Evolutionary conservation across 441 rosid genomes (phyloP), one percentile per base, ranked within the genome.

Genomic region (Croton laevigatus): DNA sequence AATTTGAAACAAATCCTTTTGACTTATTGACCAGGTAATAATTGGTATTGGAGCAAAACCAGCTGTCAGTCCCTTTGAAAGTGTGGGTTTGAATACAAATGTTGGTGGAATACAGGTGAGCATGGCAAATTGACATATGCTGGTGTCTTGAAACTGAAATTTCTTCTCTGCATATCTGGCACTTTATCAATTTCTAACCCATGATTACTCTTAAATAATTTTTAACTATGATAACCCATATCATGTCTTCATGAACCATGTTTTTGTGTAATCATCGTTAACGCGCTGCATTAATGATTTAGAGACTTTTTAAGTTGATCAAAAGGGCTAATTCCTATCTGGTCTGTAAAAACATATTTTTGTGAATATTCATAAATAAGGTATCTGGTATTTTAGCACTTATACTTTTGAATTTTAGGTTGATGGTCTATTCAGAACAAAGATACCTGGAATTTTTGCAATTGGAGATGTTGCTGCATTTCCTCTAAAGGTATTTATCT

Each of bases 381-480:
- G 17, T 59, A 14, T 44, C 66, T 11, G 9, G 17, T 59, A 14
- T 44, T 55, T 45, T 7, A 59, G 59, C 19, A 5, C 19, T 17
- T 64, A 27, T 23, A 52, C 34, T 59, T 71, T 63, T 73, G 66
- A 71, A 79, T 76, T 69, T 60, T 80, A 90, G 97, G 97, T 91
- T 34, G 97, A 94, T 75, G 91, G 97, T 74, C 85, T 69, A 66
- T 91, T 94, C 84, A 74, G 94, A 62, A 90, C 98, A 67, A 86
- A 84, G 27, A 51, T 75, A 58, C 97, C 98, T 76, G 98, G 97
- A 76, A 91, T 94, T 57, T 94, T 91, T 72, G 95, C 94, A 79
- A 82, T 90, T 71, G 98, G 97, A 81, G 98, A 94, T 80, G 94
- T 91, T 0, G 97, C 97, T 75, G 97, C 97, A 58, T 94, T 94